Evolutionary conservation across 2,329 filamentous ascomycete genomes (phyloP).

Genomic region (Hypoxylon sp.): DNA sequence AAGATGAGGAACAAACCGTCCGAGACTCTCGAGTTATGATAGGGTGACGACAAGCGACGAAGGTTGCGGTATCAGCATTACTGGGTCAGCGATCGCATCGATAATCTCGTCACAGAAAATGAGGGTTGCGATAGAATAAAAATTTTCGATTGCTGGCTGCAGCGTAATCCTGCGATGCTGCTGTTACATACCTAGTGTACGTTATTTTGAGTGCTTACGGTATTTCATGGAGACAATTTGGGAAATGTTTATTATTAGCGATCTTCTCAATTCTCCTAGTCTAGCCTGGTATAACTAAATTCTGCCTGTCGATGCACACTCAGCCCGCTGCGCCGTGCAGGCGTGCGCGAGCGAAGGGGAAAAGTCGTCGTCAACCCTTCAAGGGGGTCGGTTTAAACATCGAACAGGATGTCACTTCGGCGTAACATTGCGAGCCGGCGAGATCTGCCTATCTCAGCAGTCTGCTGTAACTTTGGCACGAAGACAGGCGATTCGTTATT

Average conservation of each 20-base stretch:
- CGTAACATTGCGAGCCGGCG: slow-evolving; percentile 44
- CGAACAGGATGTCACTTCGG: slow-evolving; percentile 39
- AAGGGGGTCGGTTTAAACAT: slow-evolving; percentile 43
- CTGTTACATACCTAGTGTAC: slow-evolving; percentile 37
- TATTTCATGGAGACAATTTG: slow-evolving; percentile 34
- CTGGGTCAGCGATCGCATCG: slow-evolving; percentile 27
- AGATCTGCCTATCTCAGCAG: slow-evolving; percentile 48
- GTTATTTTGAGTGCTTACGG: slow-evolving; percentile 47
- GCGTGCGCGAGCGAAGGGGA: background rate
- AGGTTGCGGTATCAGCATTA: slow-evolving; percentile 16
- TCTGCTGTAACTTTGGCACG: slow-evolving; percentile 40
- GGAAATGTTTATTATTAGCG: slow-evolving; percentile 45
- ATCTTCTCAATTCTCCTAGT: slow-evolving; percentile 31
- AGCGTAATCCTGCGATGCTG: slow-evolving; percentile 41
- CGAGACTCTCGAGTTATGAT: slow-evolving; percentile 4
- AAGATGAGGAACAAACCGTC: slow-evolving; percentile 12
- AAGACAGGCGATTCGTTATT: slow-evolving; percentile 42
- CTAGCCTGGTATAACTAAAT: slow-evolving; percentile 5
- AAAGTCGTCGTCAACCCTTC: slow-evolving; percentile 31
- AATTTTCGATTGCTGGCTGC: slow-evolving; percentile 28
- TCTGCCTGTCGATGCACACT: slow-evolving; percentile 30
- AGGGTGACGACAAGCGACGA: slow-evolving; percentile 8
- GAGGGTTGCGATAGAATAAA: slow-evolving; percentile 24
- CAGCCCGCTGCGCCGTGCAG: slow-evolving; percentile 31
- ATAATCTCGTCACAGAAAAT: slow-evolving; percentile 42